Evolutionary conservation across 2,329 filamentous ascomycete species (phyloP), one percentile per base, ranked within the genome.

Genomic region (Bimuria novae-zelandiae): DNA sequence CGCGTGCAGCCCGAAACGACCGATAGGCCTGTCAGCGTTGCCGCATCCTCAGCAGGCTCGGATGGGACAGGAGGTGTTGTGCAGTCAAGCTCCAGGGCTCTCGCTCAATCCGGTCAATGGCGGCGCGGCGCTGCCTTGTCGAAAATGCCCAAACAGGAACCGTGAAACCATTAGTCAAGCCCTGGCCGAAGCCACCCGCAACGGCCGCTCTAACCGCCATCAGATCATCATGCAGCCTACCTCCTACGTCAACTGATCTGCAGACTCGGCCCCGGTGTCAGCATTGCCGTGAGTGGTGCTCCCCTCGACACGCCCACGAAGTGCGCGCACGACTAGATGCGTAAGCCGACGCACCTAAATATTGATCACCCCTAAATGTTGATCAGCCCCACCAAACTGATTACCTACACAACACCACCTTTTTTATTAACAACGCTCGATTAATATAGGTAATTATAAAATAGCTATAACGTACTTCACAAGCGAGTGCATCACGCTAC

Each of bases 11-110:
- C 23, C 17, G 32, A n/a, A n/a, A n/a, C n/a, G 27, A 3, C 3
- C 4, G 19, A 7, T 14, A 27, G 17, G 12, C 12, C 4, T 21
- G 43, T 25, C 29, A 36, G 36, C 47, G 21, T 12, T n/a, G 47
- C 25, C 17, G 27, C 19, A 8, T 10, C 4, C 2, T 10, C 2
- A n/a, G 23, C 39, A 17, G 21, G 23, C 12, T n/a, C 8, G 23
- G 7, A 36, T 52, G 52, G n/a, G n/a, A n/a, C n/a, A n/a, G n/a
- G n/a, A n/a, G n/a, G 45, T 54, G 51, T 36, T 42, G 54, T 47
- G 56, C 49, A 43, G 41, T 58, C 59, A 67, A 69, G 64, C 66
- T 53, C 63, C 54, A 29, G 30, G 45, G 50, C 45, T 50, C 52
- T 14, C n/a, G n/a, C 4, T 54, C 59, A 19, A 53, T 52, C 62